A percentile compares a stretch with the other conserved stretches of the same genome.
Conservation (phyloP, 345 rosid species). For the Firmiana major region DNA sequence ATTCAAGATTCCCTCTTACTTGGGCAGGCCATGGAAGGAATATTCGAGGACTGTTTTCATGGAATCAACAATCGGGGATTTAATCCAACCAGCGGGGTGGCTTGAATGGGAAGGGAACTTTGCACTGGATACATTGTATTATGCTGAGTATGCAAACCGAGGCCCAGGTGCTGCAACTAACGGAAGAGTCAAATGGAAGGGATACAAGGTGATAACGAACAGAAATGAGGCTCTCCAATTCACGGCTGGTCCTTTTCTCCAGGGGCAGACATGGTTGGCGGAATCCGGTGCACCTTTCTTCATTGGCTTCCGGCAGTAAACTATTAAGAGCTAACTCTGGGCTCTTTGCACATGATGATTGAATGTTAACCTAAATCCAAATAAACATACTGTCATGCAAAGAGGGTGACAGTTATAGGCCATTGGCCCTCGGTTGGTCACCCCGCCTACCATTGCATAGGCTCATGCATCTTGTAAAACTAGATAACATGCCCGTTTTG, state of each 20-base stretch:
- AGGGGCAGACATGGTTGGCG: slow-evolving; percentile 38
- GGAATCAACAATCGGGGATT: slow-evolving; percentile 54
- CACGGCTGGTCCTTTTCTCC: slow-evolving; percentile 40
- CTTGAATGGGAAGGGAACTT: slow-evolving; percentile 34
- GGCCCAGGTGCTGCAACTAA: slow-evolving; percentile 57
- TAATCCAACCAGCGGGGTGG: slow-evolving; percentile 69
- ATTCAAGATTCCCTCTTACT: slow-evolving; percentile 38
- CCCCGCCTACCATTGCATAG: not conserved
- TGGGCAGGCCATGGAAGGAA: slow-evolving; percentile 81
- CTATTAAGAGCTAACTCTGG: not conserved
- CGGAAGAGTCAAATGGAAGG: slow-evolving; percentile 54
- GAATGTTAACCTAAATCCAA: not conserved
- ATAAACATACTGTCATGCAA: not conserved
- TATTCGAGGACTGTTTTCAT: slow-evolving; percentile 53
- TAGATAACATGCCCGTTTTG: not conserved
- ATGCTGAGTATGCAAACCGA: slow-evolving; percentile 53
- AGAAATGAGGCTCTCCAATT: slow-evolving; percentile 36
- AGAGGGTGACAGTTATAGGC: not conserved
- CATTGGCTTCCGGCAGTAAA: slow-evolving; percentile 29
- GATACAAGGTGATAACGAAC: slow-evolving; percentile 25
- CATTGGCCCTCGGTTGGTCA: not conserved
- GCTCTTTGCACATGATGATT: not conserved
- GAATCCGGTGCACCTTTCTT: slow-evolving; percentile 38
- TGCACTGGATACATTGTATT: slow-evolving; percentile 29
- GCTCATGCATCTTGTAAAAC: not conserved